These are phyloP conservation scores for Hypoxylon sp. DNA, from an alignment of 2,329 filamentous ascomycete genomes.

Conservation along the genomic window DNA sequence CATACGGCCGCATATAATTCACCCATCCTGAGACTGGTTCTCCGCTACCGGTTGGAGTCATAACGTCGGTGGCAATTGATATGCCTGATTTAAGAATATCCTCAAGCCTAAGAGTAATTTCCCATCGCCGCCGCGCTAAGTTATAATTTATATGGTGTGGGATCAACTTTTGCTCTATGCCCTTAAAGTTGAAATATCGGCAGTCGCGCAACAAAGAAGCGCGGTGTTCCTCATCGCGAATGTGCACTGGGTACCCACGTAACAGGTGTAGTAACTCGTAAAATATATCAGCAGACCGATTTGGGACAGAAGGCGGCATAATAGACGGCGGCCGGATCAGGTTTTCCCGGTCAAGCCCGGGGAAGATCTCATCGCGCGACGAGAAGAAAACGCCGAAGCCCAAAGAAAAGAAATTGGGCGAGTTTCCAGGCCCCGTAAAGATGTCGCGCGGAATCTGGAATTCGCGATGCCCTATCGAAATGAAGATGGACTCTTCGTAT, in stretches of 20 bases:
- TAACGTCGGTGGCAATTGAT: conserved; percentile 69
- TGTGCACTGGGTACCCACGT: conserved; percentile 84
- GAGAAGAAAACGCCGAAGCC: conserved; percentile 92
- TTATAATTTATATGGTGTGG: conserved; percentile 84
- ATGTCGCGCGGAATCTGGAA: conserved; percentile 93
- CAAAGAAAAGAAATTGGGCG: conserved; percentile 95
- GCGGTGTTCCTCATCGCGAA: conserved; percentile 82
- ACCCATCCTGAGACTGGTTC: conserved; percentile 68
- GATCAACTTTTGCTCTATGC: conserved; percentile 88
- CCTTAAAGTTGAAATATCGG: conserved; percentile 93
- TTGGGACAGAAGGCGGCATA: conserved; percentile 83
- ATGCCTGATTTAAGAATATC: conserved; percentile 92
- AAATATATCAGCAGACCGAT: conserved; percentile 86
- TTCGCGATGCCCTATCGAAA: conserved; percentile 86
- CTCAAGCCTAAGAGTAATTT: conserved; percentile 85
- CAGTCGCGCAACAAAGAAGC: conserved; percentile 85
- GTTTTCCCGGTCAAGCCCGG: conserved; percentile 82
- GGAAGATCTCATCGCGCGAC: conserved; percentile 84
- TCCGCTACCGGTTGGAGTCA: conserved; percentile 47
- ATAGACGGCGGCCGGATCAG: conserved; percentile 91
- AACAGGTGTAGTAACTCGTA: conserved; percentile 85
- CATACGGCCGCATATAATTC: conserved; percentile 85
- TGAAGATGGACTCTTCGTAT: conserved; percentile 92
- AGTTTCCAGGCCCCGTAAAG: conserved; percentile 87
- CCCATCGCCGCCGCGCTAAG: conserved; percentile 73